These are phyloP conservation scores for Thuja plicata DNA, from an alignment of 83 land plant species.

Conservation along the genomic window DNA sequence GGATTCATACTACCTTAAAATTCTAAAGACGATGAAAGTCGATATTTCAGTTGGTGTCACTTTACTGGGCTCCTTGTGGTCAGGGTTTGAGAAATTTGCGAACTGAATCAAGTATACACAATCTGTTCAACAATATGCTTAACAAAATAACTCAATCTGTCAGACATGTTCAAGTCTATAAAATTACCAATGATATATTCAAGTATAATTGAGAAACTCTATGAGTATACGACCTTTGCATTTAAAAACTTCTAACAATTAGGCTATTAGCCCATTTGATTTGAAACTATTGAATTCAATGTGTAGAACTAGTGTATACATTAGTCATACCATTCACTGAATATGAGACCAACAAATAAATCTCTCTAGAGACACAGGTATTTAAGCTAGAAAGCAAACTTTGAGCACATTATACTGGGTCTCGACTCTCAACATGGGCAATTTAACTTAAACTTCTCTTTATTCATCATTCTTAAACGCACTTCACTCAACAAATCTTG, in stretches of 20 bases:
- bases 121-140: not conserved
- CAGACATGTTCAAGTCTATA: not conserved
- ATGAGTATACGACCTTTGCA: not conserved
- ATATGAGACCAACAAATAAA: not conserved
- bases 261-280: not conserved
- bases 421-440: not conserved
- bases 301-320: not conserved
- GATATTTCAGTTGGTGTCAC: not conserved
- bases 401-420: not conserved
- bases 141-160: not conserved
- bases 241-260: not conserved
- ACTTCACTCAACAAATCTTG: not conserved
- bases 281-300: not conserved
- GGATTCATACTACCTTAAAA: not conserved
- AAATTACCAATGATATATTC: not conserved
- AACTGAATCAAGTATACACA: no score
- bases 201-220: not conserved
- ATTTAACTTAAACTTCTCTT: not conserved
- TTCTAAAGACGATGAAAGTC: not conserved
- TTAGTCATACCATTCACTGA: not conserved
- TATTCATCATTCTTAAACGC: not conserved
- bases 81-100: not conserved
- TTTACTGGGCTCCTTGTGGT: not conserved
- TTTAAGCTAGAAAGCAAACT: not conserved
- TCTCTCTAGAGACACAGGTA: not conserved